Evolutionary conservation across 1,139 yeast species (phyloP), one percentile per base, ranked within the genome.

Genomic region (Debaryomycetaceae sp.): DNA sequence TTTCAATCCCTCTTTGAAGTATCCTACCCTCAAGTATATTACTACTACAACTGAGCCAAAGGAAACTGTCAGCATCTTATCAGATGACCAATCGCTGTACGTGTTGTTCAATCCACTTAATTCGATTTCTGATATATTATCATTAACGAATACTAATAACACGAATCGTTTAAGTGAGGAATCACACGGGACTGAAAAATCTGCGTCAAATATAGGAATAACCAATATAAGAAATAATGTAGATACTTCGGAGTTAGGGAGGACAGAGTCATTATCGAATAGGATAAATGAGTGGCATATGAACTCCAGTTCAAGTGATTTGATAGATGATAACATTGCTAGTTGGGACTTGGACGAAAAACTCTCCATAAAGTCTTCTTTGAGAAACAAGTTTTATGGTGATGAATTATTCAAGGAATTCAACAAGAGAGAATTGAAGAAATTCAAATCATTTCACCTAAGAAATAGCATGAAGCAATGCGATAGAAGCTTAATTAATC

Each of bases 321-420:
- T 61, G 27, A 59, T 68, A 6, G 74, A 70, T 47, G 78, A 73
- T 49, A 72, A 72, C 51, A 62, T 66, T 5, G 78, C 78, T 13
- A 67, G 73, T 42, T 73, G 78, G 78, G 72, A 72, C 51, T 57
- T 73, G 47, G 77, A 72, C 50, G 76, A 69, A 48, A 60, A 66
- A 45, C 51, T 65, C 39, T 50, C 57, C 42, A 48, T 50, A 9
- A 39, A 13, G 42, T 51, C 53, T 9, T 36, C 53, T 6, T 40
- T 55, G 9, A 45, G 59, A 20, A 55, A 55, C 34, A 56, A 58
- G 40, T 68, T 69, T 43, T 68, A 68, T 46, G 75, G 75, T 1
- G 72, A 68, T 46, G 72, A 68, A 37, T 48, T 68, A 36, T 57
- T 68, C 38, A 54, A 56, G 40, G 58, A 56, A 44, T 54, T 66